Base-by-base conservation (phyloP, 441 rosid species). In the Populus trichocarpa region DNA sequence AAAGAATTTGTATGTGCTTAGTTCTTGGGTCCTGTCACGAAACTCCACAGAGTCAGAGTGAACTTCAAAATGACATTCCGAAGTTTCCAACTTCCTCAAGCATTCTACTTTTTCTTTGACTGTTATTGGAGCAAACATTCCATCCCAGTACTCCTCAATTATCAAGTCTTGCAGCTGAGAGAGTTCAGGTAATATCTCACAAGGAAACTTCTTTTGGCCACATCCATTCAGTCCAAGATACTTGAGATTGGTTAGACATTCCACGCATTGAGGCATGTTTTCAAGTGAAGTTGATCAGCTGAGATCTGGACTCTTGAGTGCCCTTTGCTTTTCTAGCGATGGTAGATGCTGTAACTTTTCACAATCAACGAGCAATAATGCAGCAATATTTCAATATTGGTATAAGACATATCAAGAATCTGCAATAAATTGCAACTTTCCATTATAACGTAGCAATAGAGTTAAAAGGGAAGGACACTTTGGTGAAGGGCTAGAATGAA, bases 51-150 rank as follows among this genome's bases (percentile, higher is more conserved):
- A 78, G 28, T 71, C 85, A 4, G 50, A 32, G 26, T 75, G 14
- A 36, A 71, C 64, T 11, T n/a, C 8, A 10, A 86, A 79, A 3
- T 30, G 8, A 18, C 83, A 67, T n/a, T n/a, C 13, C 72, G 79
- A 65, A 16, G 8, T 12, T 66, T 81, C 85, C 75, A 86, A 70
- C 63, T 75, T 81, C 18, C 73, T 65, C 75, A 79, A 71, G 13
- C 26, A 33, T 9, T 73, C 75, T n/a, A 76, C 57, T 73, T 79
- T 73, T 5, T 2, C 38, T 14, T 69, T 63, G 25, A 71, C 64
- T 35, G 40, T 22, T 23, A 8, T 28, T 6, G 9, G 26, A 85
- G 73, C n/a, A 53, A 40, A 38, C 46, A 38, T 38, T 38, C 46
- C 13, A 38, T 38, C 46, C 46, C 46, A 38, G 46, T 38, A 38